phyloP scores from a whole-genome alignment of 108 stramenopile genomes.

The Cyclostephanos tholiformis region DNA sequence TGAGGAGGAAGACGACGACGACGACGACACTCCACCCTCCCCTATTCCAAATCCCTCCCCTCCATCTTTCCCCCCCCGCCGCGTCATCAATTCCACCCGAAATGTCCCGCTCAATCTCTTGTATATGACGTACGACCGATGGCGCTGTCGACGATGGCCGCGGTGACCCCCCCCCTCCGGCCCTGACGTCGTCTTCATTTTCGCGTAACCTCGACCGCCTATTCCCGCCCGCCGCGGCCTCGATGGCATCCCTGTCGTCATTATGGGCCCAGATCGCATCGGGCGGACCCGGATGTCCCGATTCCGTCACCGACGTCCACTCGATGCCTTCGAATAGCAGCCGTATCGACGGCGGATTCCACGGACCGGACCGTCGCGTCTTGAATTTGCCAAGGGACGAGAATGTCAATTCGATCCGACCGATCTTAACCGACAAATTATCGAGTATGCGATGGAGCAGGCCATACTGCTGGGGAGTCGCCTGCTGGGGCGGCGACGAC shows the following conservation, averaged over 20 bases:
- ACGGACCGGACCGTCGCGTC: constrained; percentile 60
- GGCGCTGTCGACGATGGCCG: constrained; percentile 14
- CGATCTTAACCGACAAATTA: constrained; percentile 69
- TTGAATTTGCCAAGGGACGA: constrained; percentile 80
- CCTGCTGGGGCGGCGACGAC: background rate
- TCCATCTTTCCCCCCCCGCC: too few species aligned
- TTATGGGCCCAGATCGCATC: constrained; percentile 81
- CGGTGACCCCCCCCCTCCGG: too few species aligned
- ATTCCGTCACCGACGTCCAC: constrained; percentile 62
- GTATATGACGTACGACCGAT: constrained; percentile 61
- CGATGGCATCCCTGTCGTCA: constrained; percentile 11
- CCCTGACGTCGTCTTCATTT: too few species aligned
- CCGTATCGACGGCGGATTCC: constrained; percentile 67
- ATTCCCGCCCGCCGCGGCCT: too few species aligned
- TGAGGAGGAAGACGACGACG: background rate
- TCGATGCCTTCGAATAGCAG: constrained; percentile 53
- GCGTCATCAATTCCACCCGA: constrained; percentile 31
- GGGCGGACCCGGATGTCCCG: constrained; percentile 65
- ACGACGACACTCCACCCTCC: background rate
- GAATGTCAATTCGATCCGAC: constrained; percentile 53
- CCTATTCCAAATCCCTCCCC: background rate
- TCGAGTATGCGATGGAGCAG: constrained; percentile 77
- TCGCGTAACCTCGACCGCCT: too few species aligned
- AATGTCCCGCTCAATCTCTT: constrained; percentile 58
- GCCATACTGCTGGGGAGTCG: constrained; percentile 50